phyloP scores from a whole-genome alignment of 768 basidiomycete species.

The Galerina marginata region DNA sequence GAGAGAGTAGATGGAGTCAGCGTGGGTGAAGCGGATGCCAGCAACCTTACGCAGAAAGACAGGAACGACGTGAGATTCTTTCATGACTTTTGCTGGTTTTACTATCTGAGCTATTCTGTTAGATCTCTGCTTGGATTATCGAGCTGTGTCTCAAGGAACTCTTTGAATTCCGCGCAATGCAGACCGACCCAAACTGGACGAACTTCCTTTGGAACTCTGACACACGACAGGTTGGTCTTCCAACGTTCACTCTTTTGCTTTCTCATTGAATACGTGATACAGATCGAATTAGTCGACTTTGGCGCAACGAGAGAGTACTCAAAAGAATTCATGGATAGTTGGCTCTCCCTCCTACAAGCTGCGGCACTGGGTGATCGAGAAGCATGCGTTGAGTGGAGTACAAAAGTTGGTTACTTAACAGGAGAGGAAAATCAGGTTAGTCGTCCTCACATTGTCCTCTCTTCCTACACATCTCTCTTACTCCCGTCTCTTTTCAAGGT shows the following conservation, averaged over 20 bases:
- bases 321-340: constrained; percentile 85
- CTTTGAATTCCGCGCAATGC: constrained; percentile 92
- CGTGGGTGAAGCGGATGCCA: constrained; percentile 68
- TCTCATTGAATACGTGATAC: background rate
- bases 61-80: constrained; percentile 67
- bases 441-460: background rate
- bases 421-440: constrained; percentile 83
- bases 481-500: constrained; percentile 40
- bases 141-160: constrained; percentile 90
- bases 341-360: constrained; percentile 83
- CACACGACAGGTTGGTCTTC: constrained; percentile 59
- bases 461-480: background rate
- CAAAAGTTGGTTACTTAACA: constrained; percentile 88
- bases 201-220: constrained; percentile 90
- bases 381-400: constrained; percentile 73
- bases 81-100: background rate
- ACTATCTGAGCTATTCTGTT: background rate
- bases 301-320: constrained; percentile 92
- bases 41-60: constrained; percentile 62
- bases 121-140: constrained; percentile 87
- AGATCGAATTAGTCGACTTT: constrained; percentile 93
- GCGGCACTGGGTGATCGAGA: constrained; percentile 72
- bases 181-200: constrained; percentile 98
- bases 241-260: background rate
- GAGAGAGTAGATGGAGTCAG: constrained; percentile 82